phyloP scores from a whole-genome alignment of 2,329 filamentous ascomycete species.

The Periconia sp. region DNA sequence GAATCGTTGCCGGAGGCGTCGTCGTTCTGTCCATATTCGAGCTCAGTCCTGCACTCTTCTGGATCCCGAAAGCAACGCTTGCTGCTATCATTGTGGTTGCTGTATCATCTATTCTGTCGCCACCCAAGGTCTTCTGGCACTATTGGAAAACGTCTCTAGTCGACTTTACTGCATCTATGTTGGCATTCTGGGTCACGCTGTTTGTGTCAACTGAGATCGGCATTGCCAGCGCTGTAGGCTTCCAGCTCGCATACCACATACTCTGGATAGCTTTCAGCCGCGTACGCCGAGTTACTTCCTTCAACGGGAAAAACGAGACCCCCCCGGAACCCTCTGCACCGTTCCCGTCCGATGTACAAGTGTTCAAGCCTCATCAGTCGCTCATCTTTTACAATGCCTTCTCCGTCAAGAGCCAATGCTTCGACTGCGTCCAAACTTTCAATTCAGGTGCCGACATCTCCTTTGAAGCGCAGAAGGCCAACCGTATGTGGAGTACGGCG shows the following conservation, averaged over 20 bases:
- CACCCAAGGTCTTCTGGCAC: slow-evolving; percentile 64
- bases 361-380: slow-evolving; percentile 64
- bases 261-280: slow-evolving; percentile 64
- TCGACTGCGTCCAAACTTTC: slow-evolving; percentile 59
- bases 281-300: slow-evolving; percentile 29
- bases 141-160: slow-evolving; percentile 70
- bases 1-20: slow-evolving; percentile 65
- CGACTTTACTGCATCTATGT: slow-evolving; percentile 68
- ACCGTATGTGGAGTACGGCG: slow-evolving; percentile 63
- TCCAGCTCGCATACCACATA: slow-evolving; percentile 58
- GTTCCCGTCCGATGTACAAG: slow-evolving; percentile 56
- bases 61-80: slow-evolving; percentile 70
- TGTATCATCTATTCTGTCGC: slow-evolving; percentile 66
- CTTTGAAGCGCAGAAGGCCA: slow-evolving; percentile 41
- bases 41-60: slow-evolving; percentile 66
- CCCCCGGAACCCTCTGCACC: slow-evolving; percentile 5
- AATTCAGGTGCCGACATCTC: slow-evolving; percentile 50
- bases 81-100: slow-evolving; percentile 72
- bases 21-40: slow-evolving; percentile 68
- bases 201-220: slow-evolving; percentile 67
- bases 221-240: slow-evolving; percentile 63
- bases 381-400: slow-evolving; percentile 69
- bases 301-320: background rate
- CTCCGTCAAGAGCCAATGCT: slow-evolving; percentile 55
- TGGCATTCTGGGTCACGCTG: slow-evolving; percentile 69